Evolutionary conservation across 225 moss, liverwort and hornwort genomes (phyloP), one percentile per base, ranked within the genome.

Genomic region (Pseudisothecium myosuroides): DNA sequence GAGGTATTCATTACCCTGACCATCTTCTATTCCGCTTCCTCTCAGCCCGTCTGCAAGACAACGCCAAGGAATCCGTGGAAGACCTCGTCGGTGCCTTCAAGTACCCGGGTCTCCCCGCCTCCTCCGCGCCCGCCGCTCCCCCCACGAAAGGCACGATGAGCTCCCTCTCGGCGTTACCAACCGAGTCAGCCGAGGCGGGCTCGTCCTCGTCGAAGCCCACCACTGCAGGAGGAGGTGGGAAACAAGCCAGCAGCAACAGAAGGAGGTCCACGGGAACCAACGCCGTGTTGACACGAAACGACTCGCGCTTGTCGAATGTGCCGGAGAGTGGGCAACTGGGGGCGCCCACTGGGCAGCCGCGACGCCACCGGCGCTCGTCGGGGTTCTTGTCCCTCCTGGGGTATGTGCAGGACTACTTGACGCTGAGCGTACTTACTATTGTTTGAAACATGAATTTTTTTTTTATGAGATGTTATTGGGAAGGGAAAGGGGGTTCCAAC

Each of bases 11-110:
- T 63, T 47, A 36, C 64, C 49, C 64, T 82, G 47, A 82, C 23
- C 23, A 45, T 47, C 34, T 9, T 45, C 58, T 58, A 39, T 18
- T 47, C 34, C 63, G 41, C 60, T 43, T 43, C 31, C 28, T 36
- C 16, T 49, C 90, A 97, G 98, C 96, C 84, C 92, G 98, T 88
- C 91, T 96, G 91, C 89, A 95, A 88, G 97, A 96, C 76, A 94
- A 95, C 87, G 97, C 97, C 43, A 92, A 95, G 62, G 95, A 95
- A 85, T 94, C 98, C 22, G 98, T 95, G 20, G 93, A 91, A 15
- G 98, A 98, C 62, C 84, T 98, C 61, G 96, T 98, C 69, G 96
- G 94, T 29, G 95, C 92, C 32, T 91, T 98, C 58, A 96, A 88
- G 93, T 29, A 91, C 86, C 96, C 97, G 21, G 60, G 71, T 17